phyloP scores from a whole-genome alignment of 1,139 yeast genomes.

The Hyphopichia khmerensis region DNA sequence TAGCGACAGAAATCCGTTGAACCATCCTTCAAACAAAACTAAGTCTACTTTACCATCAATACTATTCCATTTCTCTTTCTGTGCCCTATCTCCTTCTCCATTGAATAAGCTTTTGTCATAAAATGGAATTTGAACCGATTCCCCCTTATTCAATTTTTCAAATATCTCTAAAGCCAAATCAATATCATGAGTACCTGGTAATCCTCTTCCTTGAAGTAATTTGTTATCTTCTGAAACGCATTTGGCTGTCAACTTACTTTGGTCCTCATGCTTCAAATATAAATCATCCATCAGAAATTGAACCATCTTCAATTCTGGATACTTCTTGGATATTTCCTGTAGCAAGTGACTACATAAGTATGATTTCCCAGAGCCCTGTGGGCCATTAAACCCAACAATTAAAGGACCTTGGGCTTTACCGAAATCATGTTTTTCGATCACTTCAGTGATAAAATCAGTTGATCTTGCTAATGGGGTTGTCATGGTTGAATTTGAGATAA shows the following conservation, averaged over 20 bases:
- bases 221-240: slow-evolving; percentile 38
- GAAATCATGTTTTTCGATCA: slow-evolving; percentile 18
- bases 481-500: slow-evolving; percentile 10
- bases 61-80: slow-evolving; percentile 33
- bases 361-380: slow-evolving; percentile 93
- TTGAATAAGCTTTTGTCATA: slow-evolving; percentile 74
- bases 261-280: slow-evolving; percentile 67
- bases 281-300: slow-evolving; percentile 84
- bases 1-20: slow-evolving; percentile 67
- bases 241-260: slow-evolving; percentile 36
- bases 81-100: slow-evolving; percentile 79
- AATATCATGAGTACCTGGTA: slow-evolving; percentile 93
- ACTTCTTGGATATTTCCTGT: slow-evolving; percentile 28
- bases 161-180: slow-evolving; percentile 16
- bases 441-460: slow-evolving; percentile 17
- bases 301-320: slow-evolving; percentile 44
- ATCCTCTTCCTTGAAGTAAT: slow-evolving; percentile 75
- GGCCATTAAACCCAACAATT: slow-evolving; percentile 75
- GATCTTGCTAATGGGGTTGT: slow-evolving; percentile 16
- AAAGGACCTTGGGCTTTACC: slow-evolving; percentile 36
- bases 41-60: slow-evolving; percentile 52
- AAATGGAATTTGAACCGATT: slow-evolving; percentile 51
- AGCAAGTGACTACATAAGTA: slow-evolving; percentile 54
- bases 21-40: slow-evolving; percentile 92
- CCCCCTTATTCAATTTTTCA: slow-evolving; percentile 12